Evolutionary conservation across 441 rosid genomes (phyloP), one percentile per base, ranked within the genome.

Genomic region (Jatropha multifida): DNA sequence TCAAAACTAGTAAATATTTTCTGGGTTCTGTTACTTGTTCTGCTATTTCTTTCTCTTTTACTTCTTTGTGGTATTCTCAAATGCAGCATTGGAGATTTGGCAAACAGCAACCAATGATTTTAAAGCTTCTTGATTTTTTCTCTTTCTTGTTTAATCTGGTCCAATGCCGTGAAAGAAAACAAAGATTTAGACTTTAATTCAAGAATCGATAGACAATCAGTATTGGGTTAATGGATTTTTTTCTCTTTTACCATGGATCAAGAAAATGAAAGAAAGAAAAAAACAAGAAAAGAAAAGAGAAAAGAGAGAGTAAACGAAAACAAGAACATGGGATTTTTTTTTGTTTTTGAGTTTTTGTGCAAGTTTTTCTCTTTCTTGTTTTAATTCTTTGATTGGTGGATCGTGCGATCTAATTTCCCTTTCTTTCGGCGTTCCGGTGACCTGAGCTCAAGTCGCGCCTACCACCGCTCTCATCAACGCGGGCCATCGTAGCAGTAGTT

Each of bases 31-130:
- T 51, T 81, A 7, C 12, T 42, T 54, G n/a, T 32, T 40, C 20
- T 18, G 60, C 77, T 70, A 51, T 72, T 70, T 75, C 71, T 55
- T 74, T 79, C 81, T 70, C 18, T 61, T 42, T 72, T 54, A 81
- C 44, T 73, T 52, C 52, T 70, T 59, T 74, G 80, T 77, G 88
- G 86, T 78, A 90, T 84, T 84, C 78, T 83, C 81, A 76, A 81
- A 86, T 84, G 82, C 90, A 82, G 90, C 97, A 92, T 92, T 92
- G 93, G 89, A 75, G 78, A 80, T 80, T 46, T 44, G 59, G 55
- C 67, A 74, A 54, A 42, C 70, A 65, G 44, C 55, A 72, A 44
- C 1, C 48, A 44, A 46, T 27, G 17, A 72, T 23, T 27, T 15
- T 18, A 81, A 80, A 79, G 69, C 61, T 78, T 40, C 41, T 42